phyloP scores from a whole-genome alignment of 805 yeast species.

The Hanseniaspora mollemarum region DNA sequence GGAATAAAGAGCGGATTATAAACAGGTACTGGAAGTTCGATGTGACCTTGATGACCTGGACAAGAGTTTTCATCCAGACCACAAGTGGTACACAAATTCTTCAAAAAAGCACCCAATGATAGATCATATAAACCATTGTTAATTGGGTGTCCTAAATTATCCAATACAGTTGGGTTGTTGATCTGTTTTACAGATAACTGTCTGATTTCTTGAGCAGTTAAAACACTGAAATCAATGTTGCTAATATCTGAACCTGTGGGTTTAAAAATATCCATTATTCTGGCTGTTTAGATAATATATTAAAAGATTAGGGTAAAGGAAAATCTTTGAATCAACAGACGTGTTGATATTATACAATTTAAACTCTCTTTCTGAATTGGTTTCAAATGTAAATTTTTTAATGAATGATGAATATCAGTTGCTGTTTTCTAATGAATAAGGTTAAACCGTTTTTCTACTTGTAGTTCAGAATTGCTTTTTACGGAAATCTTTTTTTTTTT shows the following conservation, averaged over 20 bases:
- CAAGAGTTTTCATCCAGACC: constrained; percentile 88
- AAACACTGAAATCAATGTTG: constrained; percentile 83
- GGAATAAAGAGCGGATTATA: constrained; percentile 90
- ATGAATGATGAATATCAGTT: no score
- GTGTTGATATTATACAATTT: no score
- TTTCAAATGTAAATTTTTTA: no score
- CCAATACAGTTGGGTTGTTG: constrained; percentile 91
- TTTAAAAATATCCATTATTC: constrained; percentile 79
- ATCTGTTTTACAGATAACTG: constrained; percentile 87
- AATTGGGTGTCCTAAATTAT: constrained; percentile 90
- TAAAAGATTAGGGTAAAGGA: no score
- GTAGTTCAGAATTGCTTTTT: background rate
- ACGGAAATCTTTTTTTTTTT: background rate
- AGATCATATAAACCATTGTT: constrained; percentile 88
- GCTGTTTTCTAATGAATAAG: no score
- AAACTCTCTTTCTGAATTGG: no score
- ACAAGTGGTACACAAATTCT: constrained; percentile 87
- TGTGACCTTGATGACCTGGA: constrained; percentile 98
- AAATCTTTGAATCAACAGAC: background rate
- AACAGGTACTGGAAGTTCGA: constrained; percentile 89
- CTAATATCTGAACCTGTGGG: constrained; percentile 92
- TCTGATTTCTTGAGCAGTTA: constrained; percentile 71
- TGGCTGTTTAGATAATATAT: background rate
- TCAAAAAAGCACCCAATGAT: constrained; percentile 86
- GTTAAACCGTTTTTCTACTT: background rate